phyloP scores from a whole-genome alignment of 176 grass and related monocot genomes.

The Rhynchospora breviuscula region DNA sequence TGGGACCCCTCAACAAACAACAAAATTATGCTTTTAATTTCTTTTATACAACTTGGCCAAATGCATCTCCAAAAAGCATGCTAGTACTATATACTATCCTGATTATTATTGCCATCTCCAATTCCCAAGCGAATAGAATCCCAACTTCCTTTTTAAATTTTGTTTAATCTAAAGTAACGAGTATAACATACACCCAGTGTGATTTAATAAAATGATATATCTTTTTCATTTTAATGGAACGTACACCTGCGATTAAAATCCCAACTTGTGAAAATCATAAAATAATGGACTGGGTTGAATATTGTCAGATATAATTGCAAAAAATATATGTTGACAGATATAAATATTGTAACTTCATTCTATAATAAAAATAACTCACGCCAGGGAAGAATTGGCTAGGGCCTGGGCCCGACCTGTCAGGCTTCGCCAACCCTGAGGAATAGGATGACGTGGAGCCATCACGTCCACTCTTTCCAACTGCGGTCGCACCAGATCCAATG shows the following conservation, averaged over 20 bases:
- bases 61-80: not conserved
- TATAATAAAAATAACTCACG: not conserved
- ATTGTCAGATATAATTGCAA: too few species aligned
- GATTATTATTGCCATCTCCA: not conserved
- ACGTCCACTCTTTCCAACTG: not conserved
- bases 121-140: not conserved
- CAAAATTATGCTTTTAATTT: not conserved
- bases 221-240: not conserved
- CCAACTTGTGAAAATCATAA: not conserved
- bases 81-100: not conserved
- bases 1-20: conserved; percentile 3
- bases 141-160: not conserved
- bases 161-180: not conserved
- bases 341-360: not conserved
- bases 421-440: not conserved
- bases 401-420: not conserved
- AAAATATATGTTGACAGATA: not conserved
- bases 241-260: not conserved
- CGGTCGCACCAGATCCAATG: not conserved
- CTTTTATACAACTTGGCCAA: not conserved
- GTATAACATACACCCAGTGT: not conserved
- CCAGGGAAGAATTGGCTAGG: not conserved
- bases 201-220: not conserved
- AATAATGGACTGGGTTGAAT: not conserved
- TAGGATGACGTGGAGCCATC: conserved; percentile 5